phyloP scores from a whole-genome alignment of 2,329 filamentous ascomycete species.

The Exophiala viscosa region DNA sequence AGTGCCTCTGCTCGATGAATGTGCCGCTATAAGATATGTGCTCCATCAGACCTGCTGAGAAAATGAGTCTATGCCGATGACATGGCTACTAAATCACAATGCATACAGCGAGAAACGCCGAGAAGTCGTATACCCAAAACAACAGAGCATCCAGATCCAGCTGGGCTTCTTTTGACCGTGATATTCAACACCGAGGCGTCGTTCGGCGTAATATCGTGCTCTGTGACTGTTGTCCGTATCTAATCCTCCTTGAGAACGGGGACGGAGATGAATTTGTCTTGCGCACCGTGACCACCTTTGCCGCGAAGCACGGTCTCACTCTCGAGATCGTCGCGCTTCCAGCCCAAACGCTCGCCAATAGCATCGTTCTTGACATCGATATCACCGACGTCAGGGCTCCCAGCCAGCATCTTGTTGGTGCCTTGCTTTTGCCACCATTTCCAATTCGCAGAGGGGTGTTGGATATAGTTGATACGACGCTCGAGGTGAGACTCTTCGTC shows the following conservation, averaged over 20 bases:
- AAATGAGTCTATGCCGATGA: too few species aligned
- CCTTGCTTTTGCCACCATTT: conserved; percentile 6
- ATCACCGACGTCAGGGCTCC: not conserved
- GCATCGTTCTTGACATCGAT: not conserved
- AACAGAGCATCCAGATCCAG: too few species aligned
- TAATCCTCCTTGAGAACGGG: too few species aligned
- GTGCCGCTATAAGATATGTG: too few species aligned
- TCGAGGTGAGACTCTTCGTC: not conserved
- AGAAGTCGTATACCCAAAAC: too few species aligned
- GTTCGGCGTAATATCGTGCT: too few species aligned
- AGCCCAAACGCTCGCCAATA: not conserved
- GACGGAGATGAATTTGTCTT: not conserved
- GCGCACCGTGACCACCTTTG: not conserved
- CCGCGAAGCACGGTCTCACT: not conserved
- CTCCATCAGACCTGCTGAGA: too few species aligned
- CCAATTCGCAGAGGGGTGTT: not conserved
- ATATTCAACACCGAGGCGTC: too few species aligned
- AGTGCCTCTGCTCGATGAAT: too few species aligned
- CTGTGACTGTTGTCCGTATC: not conserved
- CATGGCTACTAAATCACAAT: too few species aligned
- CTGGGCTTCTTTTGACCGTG: too few species aligned
- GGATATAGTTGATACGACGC: not conserved
- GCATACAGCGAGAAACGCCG: too few species aligned
- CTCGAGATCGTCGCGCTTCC: not conserved
- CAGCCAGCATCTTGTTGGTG: not conserved